Conservation (phyloP, 2,329 filamentous ascomycete genomes). For the Cyphellophora attinorum region DNA sequence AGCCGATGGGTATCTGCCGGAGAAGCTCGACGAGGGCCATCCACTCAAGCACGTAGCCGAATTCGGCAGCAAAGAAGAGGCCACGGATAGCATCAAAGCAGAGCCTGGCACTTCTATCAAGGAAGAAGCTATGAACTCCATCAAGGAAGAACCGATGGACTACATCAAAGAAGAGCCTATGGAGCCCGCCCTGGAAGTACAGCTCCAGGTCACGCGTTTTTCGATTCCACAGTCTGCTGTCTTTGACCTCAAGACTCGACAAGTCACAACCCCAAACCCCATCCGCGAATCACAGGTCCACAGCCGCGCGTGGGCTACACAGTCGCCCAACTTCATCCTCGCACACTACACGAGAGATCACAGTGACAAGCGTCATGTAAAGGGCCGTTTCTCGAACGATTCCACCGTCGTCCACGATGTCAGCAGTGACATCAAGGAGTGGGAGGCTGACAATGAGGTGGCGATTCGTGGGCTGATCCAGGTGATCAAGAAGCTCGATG, state of each 20-base stretch:
- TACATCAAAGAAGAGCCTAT: slow-evolving; percentile 1
- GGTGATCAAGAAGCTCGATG: slow-evolving; percentile 24
- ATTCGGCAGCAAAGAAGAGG: no score
- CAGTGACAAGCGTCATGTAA: slow-evolving; percentile 34
- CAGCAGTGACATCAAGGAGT: slow-evolving; percentile 25
- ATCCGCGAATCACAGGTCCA: slow-evolving; percentile 31
- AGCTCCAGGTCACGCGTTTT: slow-evolving; percentile 1
- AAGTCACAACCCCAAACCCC: slow-evolving; percentile 21
- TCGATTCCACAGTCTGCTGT: slow-evolving; percentile 1
- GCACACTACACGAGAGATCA: slow-evolving; percentile 37
- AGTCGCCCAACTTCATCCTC: slow-evolving; percentile 42
- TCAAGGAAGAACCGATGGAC: background rate
- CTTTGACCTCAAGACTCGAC: slow-evolving; percentile 3
- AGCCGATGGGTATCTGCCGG: slow-evolving; percentile 45
- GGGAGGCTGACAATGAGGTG: slow-evolving; percentile 31
- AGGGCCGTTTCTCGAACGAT: no score
- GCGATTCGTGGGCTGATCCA: slow-evolving; percentile 20
- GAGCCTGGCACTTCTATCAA: background rate
- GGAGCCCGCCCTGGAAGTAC: background rate
- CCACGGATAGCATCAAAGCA: background rate
- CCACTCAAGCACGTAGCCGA: no score
- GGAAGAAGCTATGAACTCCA: background rate
- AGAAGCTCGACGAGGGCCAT: no score
- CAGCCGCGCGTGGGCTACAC: slow-evolving; percentile 40
- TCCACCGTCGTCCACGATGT: no score